Percentiles rank a stretch among this genome's conserved stretches.
Evolutionary conservation across 192 early-diverging fungal species (phyloP).

Genomic region (Bifiguratus adelaidae): DNA sequence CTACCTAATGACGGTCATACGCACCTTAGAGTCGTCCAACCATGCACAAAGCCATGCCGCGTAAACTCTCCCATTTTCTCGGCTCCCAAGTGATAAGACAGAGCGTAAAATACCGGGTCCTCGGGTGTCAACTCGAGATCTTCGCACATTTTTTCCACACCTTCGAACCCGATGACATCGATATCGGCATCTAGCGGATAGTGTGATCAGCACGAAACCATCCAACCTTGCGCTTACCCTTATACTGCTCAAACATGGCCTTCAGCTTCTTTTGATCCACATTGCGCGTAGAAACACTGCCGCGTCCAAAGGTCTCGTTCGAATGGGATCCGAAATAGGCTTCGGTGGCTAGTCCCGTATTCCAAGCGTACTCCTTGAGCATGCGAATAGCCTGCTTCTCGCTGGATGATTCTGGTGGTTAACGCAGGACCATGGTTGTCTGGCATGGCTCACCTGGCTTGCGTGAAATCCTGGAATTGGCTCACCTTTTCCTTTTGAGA

Average conservation of each 20-base stretch:
- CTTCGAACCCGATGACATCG: conserved; percentile 60
- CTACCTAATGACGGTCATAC: too few relatives aligned
- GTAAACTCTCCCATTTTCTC: conserved; percentile 69
- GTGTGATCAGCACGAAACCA: not conserved
- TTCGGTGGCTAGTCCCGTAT: conserved; percentile 55
- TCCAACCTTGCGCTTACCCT: conserved; percentile 34
- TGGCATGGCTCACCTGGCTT: conserved; percentile 17
- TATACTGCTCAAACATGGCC: conserved; percentile 61
- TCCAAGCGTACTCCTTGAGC: conserved; percentile 52
- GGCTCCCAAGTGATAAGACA: conserved; percentile 57
- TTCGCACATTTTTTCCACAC: conserved; percentile 52
- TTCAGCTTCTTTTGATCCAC: conserved; percentile 27
- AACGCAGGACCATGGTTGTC: not conserved
- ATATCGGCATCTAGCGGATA: conserved; percentile 38
- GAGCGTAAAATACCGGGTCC: conserved; percentile 58
- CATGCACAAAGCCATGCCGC: conserved; percentile 57
- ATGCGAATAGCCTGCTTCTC: conserved; percentile 37
- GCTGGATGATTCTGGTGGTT: conserved; percentile 18
- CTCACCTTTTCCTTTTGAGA: conserved; percentile 27
- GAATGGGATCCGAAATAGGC: conserved; percentile 32
- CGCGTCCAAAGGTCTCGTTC: not conserved
- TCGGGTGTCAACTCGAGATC: conserved; percentile 66
- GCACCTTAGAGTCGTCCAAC: conserved; percentile 56
- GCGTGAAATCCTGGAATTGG: conserved; percentile 30
- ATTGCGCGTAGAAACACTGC: not conserved